Percentiles rank a stretch among this genome's conserved stretches.
Conservation (phyloP, 2,329 filamentous ascomycete genomes). For the Alternaria sp. region DNA sequence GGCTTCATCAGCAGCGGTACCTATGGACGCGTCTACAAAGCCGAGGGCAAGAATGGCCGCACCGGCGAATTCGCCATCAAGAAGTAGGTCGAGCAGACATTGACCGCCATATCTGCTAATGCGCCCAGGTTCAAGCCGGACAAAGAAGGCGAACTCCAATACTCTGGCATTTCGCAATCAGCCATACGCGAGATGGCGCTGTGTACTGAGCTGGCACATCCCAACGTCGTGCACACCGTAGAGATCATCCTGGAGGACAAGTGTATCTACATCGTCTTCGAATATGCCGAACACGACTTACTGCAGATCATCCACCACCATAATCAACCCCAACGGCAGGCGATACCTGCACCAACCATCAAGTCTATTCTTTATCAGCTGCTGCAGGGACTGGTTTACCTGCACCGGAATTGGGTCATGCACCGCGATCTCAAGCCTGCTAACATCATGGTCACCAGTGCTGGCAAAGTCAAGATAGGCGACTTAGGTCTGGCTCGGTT, state of each 20-base stretch:
- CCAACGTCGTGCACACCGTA: constrained; percentile 86
- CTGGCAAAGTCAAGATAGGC: constrained; percentile 90
- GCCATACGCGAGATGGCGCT: constrained; percentile 97
- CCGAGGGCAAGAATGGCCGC: constrained; percentile 74
- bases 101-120: constrained; percentile 21
- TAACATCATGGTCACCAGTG: constrained; percentile 97
- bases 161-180: constrained; percentile 97
- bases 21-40: constrained; percentile 98
- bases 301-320: constrained; percentile 99
- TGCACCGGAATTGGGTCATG: constrained; percentile 96
- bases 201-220: constrained; percentile 87
- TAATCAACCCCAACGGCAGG: constrained; percentile 83
- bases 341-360: constrained; percentile 86
- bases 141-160: constrained; percentile 96
- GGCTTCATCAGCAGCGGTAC: constrained; percentile 98
- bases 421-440: constrained; percentile 97
- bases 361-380: constrained; percentile 96
- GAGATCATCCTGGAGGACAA: constrained; percentile 99
- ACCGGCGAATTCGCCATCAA: constrained; percentile 95
- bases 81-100: constrained; percentile 65
- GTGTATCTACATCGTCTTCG: constrained; percentile 99
- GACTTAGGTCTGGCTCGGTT: constrained; percentile 90
- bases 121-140: constrained; percentile 81
- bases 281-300: constrained; percentile 96
- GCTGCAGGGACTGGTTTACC: constrained; percentile 90